These are phyloP conservation scores for Malus sylvestris DNA, from an alignment of 306 rosid genomes.

Conservation along the genomic window DNA sequence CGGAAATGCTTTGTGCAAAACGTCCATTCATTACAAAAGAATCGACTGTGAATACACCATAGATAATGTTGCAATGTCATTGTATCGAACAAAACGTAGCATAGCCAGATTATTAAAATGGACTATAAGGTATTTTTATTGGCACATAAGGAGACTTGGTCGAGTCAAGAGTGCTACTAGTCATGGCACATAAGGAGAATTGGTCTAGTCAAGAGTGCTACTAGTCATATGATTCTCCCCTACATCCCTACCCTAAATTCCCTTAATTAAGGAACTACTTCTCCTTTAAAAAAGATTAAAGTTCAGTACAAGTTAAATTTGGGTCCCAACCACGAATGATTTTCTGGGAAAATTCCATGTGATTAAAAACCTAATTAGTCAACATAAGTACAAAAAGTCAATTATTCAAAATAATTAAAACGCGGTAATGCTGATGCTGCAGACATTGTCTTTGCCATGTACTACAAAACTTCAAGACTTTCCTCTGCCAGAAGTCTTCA, in stretches of 20 bases:
- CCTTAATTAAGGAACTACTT: neutral
- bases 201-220: neutral
- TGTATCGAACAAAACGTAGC: neutral
- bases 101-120: neutral
- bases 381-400: neutral
- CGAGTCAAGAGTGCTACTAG: neutral
- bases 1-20: no score
- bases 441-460: neutral
- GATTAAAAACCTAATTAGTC: neutral
- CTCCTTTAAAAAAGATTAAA: neutral
- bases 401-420: neutral
- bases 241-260: neutral
- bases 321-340: neutral
- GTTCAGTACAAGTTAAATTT: neutral
- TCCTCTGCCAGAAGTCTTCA: neutral
- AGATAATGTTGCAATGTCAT: no score
- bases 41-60: neutral
- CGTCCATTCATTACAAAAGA: no score
- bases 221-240: neutral
- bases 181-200: neutral
- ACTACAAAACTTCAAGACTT: neutral
- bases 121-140: neutral
- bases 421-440: constrained; percentile 11
- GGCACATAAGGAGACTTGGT: neutral
- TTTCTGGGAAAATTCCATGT: neutral